These are phyloP conservation scores for Fusarium coffeatum DNA, from an alignment of 2,329 filamentous ascomycete genomes.

Conservation along the genomic window DNA sequence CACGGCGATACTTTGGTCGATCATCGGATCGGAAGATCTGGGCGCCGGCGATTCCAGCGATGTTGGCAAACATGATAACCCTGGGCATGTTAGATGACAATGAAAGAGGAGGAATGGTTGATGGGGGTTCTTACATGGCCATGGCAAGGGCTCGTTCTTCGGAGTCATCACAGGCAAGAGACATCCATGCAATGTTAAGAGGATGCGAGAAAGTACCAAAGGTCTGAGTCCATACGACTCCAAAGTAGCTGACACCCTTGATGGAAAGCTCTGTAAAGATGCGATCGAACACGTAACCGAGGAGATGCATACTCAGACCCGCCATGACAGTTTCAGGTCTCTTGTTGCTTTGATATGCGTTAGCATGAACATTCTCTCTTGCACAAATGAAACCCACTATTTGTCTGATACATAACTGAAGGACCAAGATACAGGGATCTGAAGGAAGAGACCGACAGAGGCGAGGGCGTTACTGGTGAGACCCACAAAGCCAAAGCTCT, in stretches of 20 bases:
- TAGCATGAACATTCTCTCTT: fast-evolving
- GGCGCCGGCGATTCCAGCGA: conserved; percentile 69
- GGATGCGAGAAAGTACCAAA: conserved; percentile 67
- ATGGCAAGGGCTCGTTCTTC: conserved; percentile 69
- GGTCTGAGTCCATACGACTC: conserved; percentile 66
- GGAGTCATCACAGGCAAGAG: conserved; percentile 65
- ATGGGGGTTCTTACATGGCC: conserved; percentile 59
- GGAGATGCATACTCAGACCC: conserved; percentile 59
- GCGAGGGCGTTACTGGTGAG: conserved; percentile 65
- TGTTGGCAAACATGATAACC: conserved; percentile 72
- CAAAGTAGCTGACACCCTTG: conserved; percentile 62
- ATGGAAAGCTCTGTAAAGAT: conserved; percentile 59
- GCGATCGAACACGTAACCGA: conserved; percentile 66
- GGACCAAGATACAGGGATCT: conserved; percentile 62
- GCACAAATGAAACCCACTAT: conserved; percentile 52
- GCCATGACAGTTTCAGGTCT: conserved; percentile 65
- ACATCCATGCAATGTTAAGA: conserved; percentile 71
- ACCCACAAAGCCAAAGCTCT: conserved; percentile 61
- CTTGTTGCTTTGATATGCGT: conserved; percentile 49
- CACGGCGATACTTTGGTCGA: conserved; percentile 62
- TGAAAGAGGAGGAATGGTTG: background rate
- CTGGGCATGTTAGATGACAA: conserved; percentile 21
- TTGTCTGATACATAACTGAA: conserved; percentile 66
- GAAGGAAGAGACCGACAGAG: conserved; percentile 64
- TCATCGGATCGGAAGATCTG: conserved; percentile 69